Percentiles rank a stretch among this genome's conserved stretches.
phyloP scores from a whole-genome alignment of 108 stramenopile species.

The Skeletonema tropicum region DNA sequence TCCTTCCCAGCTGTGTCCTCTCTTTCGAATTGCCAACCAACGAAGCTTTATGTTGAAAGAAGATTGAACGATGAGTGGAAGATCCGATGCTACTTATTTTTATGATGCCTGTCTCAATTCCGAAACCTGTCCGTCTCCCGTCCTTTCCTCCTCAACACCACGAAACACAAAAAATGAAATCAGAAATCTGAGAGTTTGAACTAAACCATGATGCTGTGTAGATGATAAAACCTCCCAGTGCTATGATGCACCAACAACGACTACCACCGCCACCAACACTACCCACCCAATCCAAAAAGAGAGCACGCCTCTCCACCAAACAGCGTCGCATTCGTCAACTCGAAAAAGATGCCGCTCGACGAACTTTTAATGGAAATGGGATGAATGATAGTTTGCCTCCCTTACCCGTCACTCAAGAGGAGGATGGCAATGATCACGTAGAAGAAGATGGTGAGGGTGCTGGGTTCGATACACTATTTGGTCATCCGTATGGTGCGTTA shows the following conservation, averaged over 20 bases:
- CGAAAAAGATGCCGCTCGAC: constrained; percentile 40
- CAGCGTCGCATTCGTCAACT: constrained; percentile 25
- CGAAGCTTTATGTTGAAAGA: too few species aligned
- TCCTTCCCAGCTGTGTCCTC: too few species aligned
- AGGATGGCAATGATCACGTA: constrained; percentile 8
- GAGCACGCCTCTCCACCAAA: constrained; percentile 14
- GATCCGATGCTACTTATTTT: too few species aligned
- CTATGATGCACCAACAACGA: neutral
- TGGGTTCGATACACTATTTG: constrained; percentile 42
- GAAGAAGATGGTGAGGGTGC: constrained; percentile 5
- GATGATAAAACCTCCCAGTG: neutral
- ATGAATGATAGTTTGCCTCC: constrained; percentile 36
- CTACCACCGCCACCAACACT: neutral
- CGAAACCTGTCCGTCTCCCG: too few species aligned
- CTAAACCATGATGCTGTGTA: neutral
- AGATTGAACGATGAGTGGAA: too few species aligned
- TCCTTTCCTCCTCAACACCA: too few species aligned
- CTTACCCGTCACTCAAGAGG: constrained; percentile 21
- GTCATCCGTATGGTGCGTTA: constrained; percentile 80
- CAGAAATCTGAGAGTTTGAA: neutral
- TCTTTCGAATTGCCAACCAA: too few species aligned
- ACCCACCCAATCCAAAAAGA: constrained; percentile 14
- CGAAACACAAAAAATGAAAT: too few species aligned
- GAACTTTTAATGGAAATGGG: constrained; percentile 41
- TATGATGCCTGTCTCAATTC: too few species aligned